Evolutionary conservation across 2,329 filamentous ascomycete genomes (phyloP).

Genomic region (Colletotrichum neosansevieriae): DNA sequence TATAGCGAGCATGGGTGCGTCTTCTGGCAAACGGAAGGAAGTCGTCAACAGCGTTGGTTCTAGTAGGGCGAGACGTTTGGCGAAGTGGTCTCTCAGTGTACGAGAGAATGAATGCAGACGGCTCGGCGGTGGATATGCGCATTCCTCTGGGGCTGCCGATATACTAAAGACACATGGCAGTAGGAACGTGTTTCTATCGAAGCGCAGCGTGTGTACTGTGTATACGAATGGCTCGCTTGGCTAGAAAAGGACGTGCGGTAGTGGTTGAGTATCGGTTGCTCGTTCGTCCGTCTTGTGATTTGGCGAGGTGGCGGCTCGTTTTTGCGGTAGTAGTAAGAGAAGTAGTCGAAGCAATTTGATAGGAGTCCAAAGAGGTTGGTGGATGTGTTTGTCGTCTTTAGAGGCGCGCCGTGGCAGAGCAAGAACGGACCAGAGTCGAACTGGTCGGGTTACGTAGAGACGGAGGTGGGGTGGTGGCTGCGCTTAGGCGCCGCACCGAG

Average conservation of each 20-base stretch:
- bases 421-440: slow-evolving; percentile 26
- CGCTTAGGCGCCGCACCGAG: slow-evolving; percentile 39
- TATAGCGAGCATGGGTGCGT: slow-evolving; percentile 69
- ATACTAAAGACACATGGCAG: slow-evolving; percentile 35
- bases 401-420: slow-evolving; percentile 37
- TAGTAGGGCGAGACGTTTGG: slow-evolving; percentile 19
- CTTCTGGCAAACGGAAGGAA: slow-evolving; percentile 41
- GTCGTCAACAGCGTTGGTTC: slow-evolving; percentile 29
- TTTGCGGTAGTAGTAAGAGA: slow-evolving; percentile 24
- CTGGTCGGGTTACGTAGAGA: slow-evolving; percentile 32
- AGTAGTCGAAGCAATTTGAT: slow-evolving; percentile 17
- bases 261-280: slow-evolving; percentile 21
- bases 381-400: slow-evolving; percentile 36
- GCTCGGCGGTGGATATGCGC: slow-evolving; percentile 31
- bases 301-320: slow-evolving; percentile 36
- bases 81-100: slow-evolving; percentile 5
- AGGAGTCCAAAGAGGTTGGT: slow-evolving; percentile 36
- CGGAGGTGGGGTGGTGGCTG: slow-evolving; percentile 39
- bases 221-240: slow-evolving; percentile 16
- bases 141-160: slow-evolving; percentile 38
- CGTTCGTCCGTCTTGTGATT: slow-evolving; percentile 37
- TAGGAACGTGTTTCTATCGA: slow-evolving; percentile 24
- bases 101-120: slow-evolving; percentile 31
- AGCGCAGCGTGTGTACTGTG: slow-evolving; percentile 18
- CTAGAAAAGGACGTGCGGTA: slow-evolving; percentile 21